Percentiles rank a stretch among this genome's conserved stretches.
Evolutionary conservation across 208 protist species (phyloP).

Genomic region (Acanthamoeba royreba): DNA sequence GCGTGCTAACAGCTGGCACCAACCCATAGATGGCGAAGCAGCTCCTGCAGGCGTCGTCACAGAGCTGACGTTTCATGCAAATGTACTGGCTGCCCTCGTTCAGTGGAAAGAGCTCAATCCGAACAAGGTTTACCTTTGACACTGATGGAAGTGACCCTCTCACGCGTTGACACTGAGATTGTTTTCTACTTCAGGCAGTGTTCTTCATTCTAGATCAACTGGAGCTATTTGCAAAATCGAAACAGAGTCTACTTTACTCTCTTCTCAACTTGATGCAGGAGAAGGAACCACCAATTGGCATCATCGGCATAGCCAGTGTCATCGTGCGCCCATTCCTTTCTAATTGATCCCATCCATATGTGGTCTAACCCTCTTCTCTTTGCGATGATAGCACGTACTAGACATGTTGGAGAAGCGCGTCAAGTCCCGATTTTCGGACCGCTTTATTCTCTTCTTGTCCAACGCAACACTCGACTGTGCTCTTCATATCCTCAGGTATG

Average conservation of each 20-base stretch:
- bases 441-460: slow-evolving; percentile 17
- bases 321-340: not conserved
- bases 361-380: not conserved
- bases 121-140: not conserved
- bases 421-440: slow-evolving; percentile 49
- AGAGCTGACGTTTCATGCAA: not conserved
- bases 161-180: not conserved
- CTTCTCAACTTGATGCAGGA: not conserved
- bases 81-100: not conserved
- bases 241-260: not conserved
- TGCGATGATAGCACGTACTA: not conserved
- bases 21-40: not conserved
- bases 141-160: not conserved
- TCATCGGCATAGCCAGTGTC: not conserved
- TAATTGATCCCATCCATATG: not conserved
- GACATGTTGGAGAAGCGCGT: slow-evolving; percentile 53
- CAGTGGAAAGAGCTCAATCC: not conserved
- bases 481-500: not conserved
- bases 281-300: not conserved
- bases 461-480: not conserved
- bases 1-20: not conserved
- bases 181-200: not conserved
- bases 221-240: not conserved
- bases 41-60: not conserved
- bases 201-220: not conserved